Conservation (phyloP, 129 eudicot genomes). For the Rutidosis leptorrhynchoides region DNA sequence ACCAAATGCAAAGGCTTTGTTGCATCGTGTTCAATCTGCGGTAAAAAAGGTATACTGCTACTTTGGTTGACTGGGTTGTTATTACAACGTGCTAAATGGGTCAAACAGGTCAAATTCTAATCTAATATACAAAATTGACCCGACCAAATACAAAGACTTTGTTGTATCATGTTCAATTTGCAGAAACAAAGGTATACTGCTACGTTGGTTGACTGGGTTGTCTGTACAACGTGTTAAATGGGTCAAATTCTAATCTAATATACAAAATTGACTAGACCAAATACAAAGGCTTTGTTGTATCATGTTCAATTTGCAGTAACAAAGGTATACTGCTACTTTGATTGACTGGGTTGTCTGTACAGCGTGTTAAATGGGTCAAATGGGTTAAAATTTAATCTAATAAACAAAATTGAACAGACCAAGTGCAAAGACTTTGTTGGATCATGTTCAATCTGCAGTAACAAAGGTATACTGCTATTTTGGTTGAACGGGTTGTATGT, state of each 20-base stretch:
- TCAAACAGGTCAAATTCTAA: not conserved
- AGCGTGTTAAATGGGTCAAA: conserved; percentile 39
- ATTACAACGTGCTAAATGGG: conserved; percentile 42
- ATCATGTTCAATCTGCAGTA: no score
- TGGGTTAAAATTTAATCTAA: not conserved
- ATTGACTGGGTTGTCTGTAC: conserved; percentile 23
- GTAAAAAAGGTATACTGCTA: conserved; percentile 54
- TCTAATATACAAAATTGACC: no score
- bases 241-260: no score
- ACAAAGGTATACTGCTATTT: no score
- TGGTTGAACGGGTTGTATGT: conserved; percentile 23
- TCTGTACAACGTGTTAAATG: conserved; percentile 42
- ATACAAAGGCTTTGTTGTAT: no score
- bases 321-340: conserved; percentile 49
- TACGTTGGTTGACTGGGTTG: conserved; percentile 19
- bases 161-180: no score
- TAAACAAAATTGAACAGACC: no score
- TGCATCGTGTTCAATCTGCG: conserved; percentile 44
- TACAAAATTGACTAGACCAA: no score
- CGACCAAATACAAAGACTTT: no score
- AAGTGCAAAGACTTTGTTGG: no score
- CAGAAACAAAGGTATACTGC: conserved; percentile 56
- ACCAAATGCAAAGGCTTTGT: conserved; percentile 43
- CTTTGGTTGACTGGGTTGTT: conserved; percentile 21
- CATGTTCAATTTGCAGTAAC: no score